Evolutionary conservation across 257 asterid species (phyloP).

Genomic region (Solanum medicagineum): DNA sequence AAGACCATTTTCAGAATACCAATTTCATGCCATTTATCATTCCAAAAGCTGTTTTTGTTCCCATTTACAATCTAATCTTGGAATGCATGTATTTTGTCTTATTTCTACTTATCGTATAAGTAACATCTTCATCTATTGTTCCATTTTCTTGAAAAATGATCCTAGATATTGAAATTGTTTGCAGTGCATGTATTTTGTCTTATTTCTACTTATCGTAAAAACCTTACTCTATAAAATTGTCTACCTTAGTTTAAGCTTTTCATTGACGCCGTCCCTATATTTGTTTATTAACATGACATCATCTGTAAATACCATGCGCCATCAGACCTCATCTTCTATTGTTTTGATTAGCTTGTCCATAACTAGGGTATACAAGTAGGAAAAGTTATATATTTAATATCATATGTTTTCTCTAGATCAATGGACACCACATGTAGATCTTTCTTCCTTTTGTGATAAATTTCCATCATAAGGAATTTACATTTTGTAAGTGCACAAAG

Average conservation of each 20-base stretch:
- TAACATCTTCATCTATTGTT: too few relatives aligned
- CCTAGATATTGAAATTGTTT: background rate
- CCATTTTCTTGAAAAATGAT: background rate
- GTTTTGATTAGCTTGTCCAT: background rate
- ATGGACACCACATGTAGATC: background rate
- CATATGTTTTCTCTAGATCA: too few relatives aligned
- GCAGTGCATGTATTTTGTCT: background rate
- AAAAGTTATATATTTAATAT: too few relatives aligned
- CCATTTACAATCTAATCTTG: too few relatives aligned
- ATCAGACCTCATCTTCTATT: background rate
- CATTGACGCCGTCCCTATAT: background rate
- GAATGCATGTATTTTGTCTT: too few relatives aligned
- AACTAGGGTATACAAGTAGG: background rate
- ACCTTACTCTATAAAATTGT: background rate
- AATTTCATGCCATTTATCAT: too few relatives aligned
- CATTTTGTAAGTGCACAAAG: background rate
- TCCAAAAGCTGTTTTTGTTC: too few relatives aligned
- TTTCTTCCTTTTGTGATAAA: background rate
- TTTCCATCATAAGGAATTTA: background rate
- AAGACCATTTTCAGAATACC: too few relatives aligned
- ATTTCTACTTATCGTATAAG: too few relatives aligned
- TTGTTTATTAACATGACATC: background rate
- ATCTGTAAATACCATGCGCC: background rate
- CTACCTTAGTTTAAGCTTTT: background rate
- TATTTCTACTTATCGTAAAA: background rate